Evolutionary conservation across 176 grass and related monocot species (phyloP).

Genomic region (Chloris gayana): DNA sequence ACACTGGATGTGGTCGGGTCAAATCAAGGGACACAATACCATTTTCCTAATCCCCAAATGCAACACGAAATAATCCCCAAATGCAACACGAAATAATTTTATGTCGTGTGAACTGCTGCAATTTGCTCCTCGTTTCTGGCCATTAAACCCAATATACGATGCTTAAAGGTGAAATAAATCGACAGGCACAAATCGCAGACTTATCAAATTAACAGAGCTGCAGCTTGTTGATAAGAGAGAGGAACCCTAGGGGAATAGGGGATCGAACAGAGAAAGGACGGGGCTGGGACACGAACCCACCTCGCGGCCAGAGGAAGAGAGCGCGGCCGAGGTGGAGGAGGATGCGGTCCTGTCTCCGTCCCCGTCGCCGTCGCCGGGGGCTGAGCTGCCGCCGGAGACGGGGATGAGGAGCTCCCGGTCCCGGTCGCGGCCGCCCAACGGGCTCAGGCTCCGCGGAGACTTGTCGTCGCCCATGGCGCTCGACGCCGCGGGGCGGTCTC

Average conservation of each 20-base stretch:
- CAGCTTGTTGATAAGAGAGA: background rate
- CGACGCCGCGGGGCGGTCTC: background rate
- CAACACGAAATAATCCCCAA: background rate
- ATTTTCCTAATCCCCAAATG: background rate
- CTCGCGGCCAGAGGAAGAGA: slow-evolving; percentile 79
- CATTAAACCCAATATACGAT: background rate
- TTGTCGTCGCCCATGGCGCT: slow-evolving; percentile 73
- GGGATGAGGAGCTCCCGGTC: slow-evolving; percentile 92
- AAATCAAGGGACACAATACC: background rate
- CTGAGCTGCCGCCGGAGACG: slow-evolving; percentile 53
- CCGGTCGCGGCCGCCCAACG: slow-evolving; percentile 65
- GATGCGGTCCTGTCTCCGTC: slow-evolving; percentile 40
- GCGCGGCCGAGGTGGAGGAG: slow-evolving; percentile 46
- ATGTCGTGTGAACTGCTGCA: slow-evolving; percentile 14
- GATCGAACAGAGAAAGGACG: background rate
- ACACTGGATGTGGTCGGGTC: background rate
- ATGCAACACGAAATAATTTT: slow-evolving; percentile 1
- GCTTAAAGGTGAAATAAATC: background rate
- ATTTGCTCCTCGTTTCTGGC: background rate
- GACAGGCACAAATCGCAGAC: background rate
- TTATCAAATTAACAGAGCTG: background rate
- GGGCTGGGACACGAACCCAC: slow-evolving; percentile 18
- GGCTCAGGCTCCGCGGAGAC: slow-evolving; percentile 52
- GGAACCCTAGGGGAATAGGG: slow-evolving; percentile 18
- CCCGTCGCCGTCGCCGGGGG: slow-evolving; percentile 36